Base-by-base conservation (phyloP, 2,329 filamentous ascomycete genomes). In the Venturia nashicola region DNA sequence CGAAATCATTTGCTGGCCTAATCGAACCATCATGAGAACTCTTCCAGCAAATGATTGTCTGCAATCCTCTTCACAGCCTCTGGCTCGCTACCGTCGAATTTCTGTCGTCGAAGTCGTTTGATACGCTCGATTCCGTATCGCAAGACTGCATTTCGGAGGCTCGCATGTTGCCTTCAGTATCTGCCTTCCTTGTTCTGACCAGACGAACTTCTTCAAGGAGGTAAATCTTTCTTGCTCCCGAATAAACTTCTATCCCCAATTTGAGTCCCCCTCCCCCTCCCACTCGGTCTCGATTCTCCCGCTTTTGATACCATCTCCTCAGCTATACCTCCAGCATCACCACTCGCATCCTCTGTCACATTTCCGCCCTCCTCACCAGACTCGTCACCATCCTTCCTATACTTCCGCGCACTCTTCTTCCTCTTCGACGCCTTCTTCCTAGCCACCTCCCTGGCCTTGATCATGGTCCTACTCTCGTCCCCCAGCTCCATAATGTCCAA, bases 381-480 rank as follows among this genome's bases (percentile, higher is more conserved):
- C 2, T 68, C 71, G 68, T 79, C 80, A 59, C 77, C 80, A 65
- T 82, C 81, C 4, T 81, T 81, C 66, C 81, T 80, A 71, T 93
- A 93, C 75, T 96, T 96, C 69, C 90, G 82, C 70, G 86, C 83
- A 64, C 83, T 86, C 82, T 97, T 97, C 77, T 97, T 95, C 5
- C 79, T 82, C 27, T 84, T 83, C 72, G 91, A 94, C 39, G 86
- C 88, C 70, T 89, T 86, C 76, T 84, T 89, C 77, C 83, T 87
- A 67, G 80, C 81, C 72, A 84, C 86, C 51, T 81, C 76, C 61
- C 82, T 83, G 4, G 79, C 83, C 61, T 90, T 86, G 40, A 91
- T 76, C 48, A 82, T 83, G 12, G 81, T 80, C 34, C 90, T 79
- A 70, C 86, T 89, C 67, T 86, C 77, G 27, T 85, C 82, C 1